Base-by-base conservation (phyloP, 2,329 filamentous ascomycete genomes). In the Peltaster fructicola region DNA sequence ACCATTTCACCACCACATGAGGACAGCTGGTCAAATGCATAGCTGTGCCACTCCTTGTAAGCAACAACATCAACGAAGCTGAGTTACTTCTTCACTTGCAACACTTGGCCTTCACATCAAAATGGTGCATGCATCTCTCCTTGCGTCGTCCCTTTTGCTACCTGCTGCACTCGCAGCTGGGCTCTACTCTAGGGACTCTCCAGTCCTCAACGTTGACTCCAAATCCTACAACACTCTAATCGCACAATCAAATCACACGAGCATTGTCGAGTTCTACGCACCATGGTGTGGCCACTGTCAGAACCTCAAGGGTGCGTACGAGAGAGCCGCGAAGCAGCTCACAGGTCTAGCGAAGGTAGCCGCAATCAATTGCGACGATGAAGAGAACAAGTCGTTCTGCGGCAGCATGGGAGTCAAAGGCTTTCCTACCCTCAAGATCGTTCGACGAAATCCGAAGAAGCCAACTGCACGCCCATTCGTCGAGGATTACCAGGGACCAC, bases 241-340 rank as follows among this genome's bases (percentile, higher is more conserved):
- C 51, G 70, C 76, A 22, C 73, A 79, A 46, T 92, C 82, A 14
- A 93, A 93, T 48, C 64, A 95, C 53, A 90, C 82, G 10, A 32
- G 30, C 30, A 43, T 50, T 23, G 36, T 48, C 39, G 50, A 49
- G 55, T 95, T 95, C 64, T 95, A 92, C 46, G 85, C 85, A 6
- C 85, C 85, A 13, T 95, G 85, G 85, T 95, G 88, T 45, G 88
- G 85, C 20, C 88, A 95, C 56, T 98, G 88, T 59, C 68, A 92
- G 56, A 93, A 77, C 55, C 74, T 98, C 44, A 84, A 93, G 56
- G 85, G 84, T 3, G 79, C 80, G 21, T 98, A 88, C 55, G 85
- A 95, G 53, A 92, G 92, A 53, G 84, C 74, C 2, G 88, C 88
- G 40, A 77, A 75, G 43, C 81, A 73, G 41, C 73, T 98, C 30